phyloP scores from a whole-genome alignment of 2,329 filamentous ascomycete species.

The Fusarium floridanum region DNA sequence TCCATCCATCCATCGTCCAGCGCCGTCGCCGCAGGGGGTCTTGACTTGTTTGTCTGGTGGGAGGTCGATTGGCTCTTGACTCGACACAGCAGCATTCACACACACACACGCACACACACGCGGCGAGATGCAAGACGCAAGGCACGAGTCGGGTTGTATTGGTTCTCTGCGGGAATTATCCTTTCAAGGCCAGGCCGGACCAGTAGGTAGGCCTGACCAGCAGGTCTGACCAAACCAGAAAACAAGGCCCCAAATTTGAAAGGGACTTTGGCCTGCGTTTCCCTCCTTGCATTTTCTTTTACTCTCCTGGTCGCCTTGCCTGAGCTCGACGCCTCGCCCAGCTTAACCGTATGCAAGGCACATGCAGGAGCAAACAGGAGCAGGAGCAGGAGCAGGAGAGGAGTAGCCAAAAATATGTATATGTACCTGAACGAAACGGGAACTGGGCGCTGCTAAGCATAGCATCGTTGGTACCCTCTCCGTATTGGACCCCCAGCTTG shows the following conservation, averaged over 20 bases:
- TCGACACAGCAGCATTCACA: slow-evolving; percentile 4
- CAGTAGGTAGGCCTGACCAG: not conserved
- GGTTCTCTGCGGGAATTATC: slow-evolving; percentile 34
- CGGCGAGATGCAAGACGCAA: slow-evolving; percentile 27
- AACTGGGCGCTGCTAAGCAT: slow-evolving; percentile 1
- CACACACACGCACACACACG: not conserved
- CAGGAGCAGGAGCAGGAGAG: slow-evolving; percentile 6
- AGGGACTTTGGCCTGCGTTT: slow-evolving; percentile 1
- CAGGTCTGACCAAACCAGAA: slow-evolving; percentile 13
- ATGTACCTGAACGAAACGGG: slow-evolving; percentile 23
- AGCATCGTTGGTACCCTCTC: not conserved
- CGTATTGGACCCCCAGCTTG: slow-evolving; percentile 3
- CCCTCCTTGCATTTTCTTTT: slow-evolving; percentile 20
- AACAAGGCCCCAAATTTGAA: not conserved
- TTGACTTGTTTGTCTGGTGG: not conserved
- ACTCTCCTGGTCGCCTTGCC: not conserved
- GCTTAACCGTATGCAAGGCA: slow-evolving; percentile 14
- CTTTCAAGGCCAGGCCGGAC: not conserved
- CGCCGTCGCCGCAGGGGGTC: slow-evolving; percentile 20
- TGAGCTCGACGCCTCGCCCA: not conserved
- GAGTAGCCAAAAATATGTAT: slow-evolving; percentile 3
- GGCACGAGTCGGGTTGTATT: slow-evolving; percentile 38
- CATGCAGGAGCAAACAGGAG: slow-evolving; percentile 13
- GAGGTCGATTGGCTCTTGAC: slow-evolving; percentile 5
- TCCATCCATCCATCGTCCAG: slow-evolving; percentile 10